Evolutionary conservation across 2,329 filamentous ascomycete genomes (phyloP).

Genomic region (Pseudomassariella vexata): DNA sequence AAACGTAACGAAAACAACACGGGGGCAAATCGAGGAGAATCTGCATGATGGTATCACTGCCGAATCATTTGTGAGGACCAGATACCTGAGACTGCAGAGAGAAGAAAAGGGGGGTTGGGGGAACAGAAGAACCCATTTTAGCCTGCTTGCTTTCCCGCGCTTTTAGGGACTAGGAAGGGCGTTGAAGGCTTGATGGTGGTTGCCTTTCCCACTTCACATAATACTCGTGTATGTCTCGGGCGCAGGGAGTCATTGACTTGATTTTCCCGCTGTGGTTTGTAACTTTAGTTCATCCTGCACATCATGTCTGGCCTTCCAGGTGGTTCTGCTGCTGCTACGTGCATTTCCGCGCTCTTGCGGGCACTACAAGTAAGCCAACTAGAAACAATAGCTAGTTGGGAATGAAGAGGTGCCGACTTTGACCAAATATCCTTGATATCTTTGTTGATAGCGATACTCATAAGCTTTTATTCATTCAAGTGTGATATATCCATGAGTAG

Average conservation of each 20-base stretch:
- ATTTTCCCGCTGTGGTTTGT: constrained; percentile 13
- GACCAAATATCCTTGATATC: too few relatives aligned
- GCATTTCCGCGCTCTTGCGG: constrained; percentile 2
- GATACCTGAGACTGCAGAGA: constrained; percentile 16
- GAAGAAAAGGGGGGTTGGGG: constrained; percentile 6
- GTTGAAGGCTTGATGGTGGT: constrained; percentile 10
- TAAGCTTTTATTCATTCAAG: not conserved
- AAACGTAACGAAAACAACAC: not conserved
- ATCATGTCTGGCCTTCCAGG: too few relatives aligned
- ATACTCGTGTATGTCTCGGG: constrained; percentile 14
- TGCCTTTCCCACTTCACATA: constrained; percentile 6
- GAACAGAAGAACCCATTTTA: too few relatives aligned
- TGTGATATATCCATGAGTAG: not conserved
- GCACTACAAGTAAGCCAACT: constrained; percentile 3
- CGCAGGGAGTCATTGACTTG: constrained; percentile 18
- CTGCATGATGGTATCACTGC: constrained; percentile 8
- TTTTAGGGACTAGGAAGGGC: constrained; percentile 9
- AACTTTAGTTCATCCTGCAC: constrained; percentile 18
- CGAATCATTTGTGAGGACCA: constrained; percentile 10
- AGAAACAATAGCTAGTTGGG: constrained; percentile 6
- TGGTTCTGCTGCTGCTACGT: constrained; percentile 2
- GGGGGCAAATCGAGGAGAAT: constrained; percentile 4
- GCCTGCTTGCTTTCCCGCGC: constrained; percentile 9
- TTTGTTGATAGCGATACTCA: not conserved
- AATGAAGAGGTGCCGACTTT: too few relatives aligned